Evolutionary conservation across 2,329 filamentous ascomycete species (phyloP).

Genomic region (Aureobasidium sp.): DNA sequence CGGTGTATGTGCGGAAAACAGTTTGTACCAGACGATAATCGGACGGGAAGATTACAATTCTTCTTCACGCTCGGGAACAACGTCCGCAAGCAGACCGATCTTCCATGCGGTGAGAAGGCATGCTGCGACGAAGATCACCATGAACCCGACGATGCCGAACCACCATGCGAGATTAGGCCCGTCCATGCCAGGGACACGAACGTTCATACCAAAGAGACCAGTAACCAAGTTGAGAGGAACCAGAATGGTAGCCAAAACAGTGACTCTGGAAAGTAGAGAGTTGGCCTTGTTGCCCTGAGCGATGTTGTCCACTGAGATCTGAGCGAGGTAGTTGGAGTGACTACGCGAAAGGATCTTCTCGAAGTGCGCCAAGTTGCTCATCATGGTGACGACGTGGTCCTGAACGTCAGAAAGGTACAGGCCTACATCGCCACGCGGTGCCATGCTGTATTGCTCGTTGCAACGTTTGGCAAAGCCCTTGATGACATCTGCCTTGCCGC

Average conservation of each 20-base stretch:
- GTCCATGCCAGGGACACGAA: constrained; percentile 59
- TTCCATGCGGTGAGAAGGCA: constrained; percentile 38
- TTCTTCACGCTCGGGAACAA: constrained; percentile 8
- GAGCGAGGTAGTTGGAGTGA: constrained; percentile 93
- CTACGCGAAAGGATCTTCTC: constrained; percentile 94
- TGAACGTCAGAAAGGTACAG: constrained; percentile 96
- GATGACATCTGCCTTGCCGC: constrained; percentile 97
- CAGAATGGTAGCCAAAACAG: constrained; percentile 86
- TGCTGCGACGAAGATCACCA: constrained; percentile 40
- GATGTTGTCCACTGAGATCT: constrained; percentile 87
- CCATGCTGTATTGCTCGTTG: constrained; percentile 94
- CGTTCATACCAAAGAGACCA: constrained; percentile 84
- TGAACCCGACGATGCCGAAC: constrained; percentile 53
- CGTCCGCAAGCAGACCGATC: constrained; percentile 28
- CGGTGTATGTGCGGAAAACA: background rate
- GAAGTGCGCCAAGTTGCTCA: constrained; percentile 89
- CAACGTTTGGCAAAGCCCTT: constrained; percentile 97
- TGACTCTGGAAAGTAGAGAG: constrained; percentile 87
- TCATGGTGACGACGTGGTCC: constrained; percentile 99
- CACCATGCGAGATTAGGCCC: constrained; percentile 46
- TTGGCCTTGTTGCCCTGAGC: constrained; percentile 83
- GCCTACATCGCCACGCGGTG: constrained; percentile 91
- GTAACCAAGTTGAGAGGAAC: constrained; percentile 92
- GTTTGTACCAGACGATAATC: background rate
- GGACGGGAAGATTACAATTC: background rate